Evolutionary conservation across 1,139 yeast genomes (phyloP).

Genomic region (Pichia sp.): DNA sequence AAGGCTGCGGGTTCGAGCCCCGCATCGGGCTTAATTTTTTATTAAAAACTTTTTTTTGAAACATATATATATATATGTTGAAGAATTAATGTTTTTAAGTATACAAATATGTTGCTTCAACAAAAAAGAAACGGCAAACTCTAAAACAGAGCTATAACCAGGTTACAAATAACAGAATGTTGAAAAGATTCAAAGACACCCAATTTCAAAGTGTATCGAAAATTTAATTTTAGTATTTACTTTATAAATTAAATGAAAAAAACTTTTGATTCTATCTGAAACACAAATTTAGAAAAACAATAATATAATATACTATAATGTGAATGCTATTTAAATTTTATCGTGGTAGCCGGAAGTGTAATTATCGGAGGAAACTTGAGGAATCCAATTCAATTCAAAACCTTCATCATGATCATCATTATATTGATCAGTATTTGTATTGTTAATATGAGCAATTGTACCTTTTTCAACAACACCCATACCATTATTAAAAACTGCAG

Average conservation of each 20-base stretch:
- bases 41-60: conserved; percentile 20
- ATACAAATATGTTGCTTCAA: no score
- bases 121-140: no score
- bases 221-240: no score
- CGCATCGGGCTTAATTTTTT: conserved; percentile 30
- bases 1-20: conserved; percentile 38
- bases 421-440: not conserved
- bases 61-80: no score
- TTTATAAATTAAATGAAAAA: no score
- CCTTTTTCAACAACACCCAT: conserved; percentile 11
- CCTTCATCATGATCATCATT: conserved; percentile 9
- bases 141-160: no score
- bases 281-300: no score
- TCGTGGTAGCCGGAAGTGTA: conserved; percentile 8
- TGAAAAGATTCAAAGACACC: no score
- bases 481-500: conserved; percentile 10
- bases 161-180: no score
- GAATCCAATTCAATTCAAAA: conserved; percentile 14
- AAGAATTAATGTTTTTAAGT: no score
- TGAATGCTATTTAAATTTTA: not conserved
- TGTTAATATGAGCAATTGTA: conserved; percentile 5
- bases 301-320: not conserved
- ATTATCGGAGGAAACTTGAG: conserved; percentile 11
- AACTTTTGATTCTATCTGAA: not conserved
- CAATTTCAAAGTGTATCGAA: no score